Base-by-base conservation (phyloP, 192 early-diverging fungal species). In the Coemansia biformis region DNA sequence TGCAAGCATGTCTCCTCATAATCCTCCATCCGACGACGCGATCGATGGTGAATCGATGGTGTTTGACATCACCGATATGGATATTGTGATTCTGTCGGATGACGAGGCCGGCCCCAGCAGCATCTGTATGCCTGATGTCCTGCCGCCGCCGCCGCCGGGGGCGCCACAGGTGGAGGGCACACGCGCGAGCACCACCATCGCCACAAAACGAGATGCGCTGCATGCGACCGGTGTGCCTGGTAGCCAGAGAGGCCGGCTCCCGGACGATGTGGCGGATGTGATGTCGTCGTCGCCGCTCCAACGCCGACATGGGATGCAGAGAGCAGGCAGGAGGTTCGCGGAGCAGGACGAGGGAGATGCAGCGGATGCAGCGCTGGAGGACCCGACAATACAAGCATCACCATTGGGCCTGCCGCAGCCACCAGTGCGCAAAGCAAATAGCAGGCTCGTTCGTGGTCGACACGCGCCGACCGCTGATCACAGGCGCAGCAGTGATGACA, bases 31-130 rank as follows among this genome's bases (percentile, higher is more conserved):
- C n/a, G 35, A n/a, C 18, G 18, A 15, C 21, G 38, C 21, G 28
- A 47, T 64, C 19, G 51, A 49, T 21, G 57, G 58, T 12, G 68
- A 50, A 4, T 26, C 57, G 19, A 39, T 64, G 0, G 41, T 28
- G 2, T 57, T 72, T 51, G 53, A 72, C 31, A 42, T 72, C 15
- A 37, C 43, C 38, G 31, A 43, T 19, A 34, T 43, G 10, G 61
- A 72, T 14, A 48, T 72, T 31, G 28, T 64, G n/a, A 29, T 60
- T 17, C 14, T 72, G 14, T 63, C 57, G 8, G 57, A 64, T 33
- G 45, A 57, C 17, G 68, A 57, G 3, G 41, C 4, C 30, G 29
- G 48, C 31, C 14, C 5, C 35, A 15, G 26, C 7, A 36, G 16
- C 38, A 8, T 18, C 4, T 23, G 8, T 18, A 40, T 23, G 3